A percentile compares a stretch with the other conserved stretches of the same genome.
phyloP scores from a whole-genome alignment of 345 rosid species.

The Corchorus olitorius region DNA sequence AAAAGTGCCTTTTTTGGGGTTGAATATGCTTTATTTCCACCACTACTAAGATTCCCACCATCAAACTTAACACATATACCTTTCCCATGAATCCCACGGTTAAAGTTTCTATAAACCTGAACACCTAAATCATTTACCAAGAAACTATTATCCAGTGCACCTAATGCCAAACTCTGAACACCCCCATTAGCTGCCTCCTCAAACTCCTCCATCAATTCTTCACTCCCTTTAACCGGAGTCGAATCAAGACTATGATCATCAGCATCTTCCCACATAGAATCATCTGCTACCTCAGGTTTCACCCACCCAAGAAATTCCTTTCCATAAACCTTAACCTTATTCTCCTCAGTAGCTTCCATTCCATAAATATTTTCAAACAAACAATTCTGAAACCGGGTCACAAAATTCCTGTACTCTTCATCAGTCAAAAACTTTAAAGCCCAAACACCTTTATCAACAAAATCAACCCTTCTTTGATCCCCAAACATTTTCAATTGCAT shows the following conservation, averaged over 20 bases:
- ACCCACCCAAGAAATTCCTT: slow-evolving; percentile 92
- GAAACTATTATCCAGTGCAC: slow-evolving; percentile 91
- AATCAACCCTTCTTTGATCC: slow-evolving; percentile 80
- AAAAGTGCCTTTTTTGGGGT: slow-evolving; percentile 84
- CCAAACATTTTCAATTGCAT: slow-evolving; percentile 90
- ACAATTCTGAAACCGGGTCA: slow-evolving; percentile 67
- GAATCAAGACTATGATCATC: slow-evolving; percentile 40
- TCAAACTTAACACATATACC: slow-evolving; percentile 72
- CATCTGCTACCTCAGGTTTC: slow-evolving; percentile 87
- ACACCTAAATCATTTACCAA: slow-evolving; percentile 85
- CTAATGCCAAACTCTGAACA: slow-evolving; percentile 85
- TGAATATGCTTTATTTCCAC: slow-evolving; percentile 31
- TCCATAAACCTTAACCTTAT: slow-evolving; percentile 72
- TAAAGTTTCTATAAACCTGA: slow-evolving; percentile 76
- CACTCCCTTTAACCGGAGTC: slow-evolving; percentile 34
- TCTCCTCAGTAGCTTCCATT: slow-evolving; percentile 65
- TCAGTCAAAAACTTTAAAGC: slow-evolving; percentile 76
- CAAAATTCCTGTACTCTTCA: slow-evolving; percentile 67
- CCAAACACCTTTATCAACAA: slow-evolving; percentile 80
- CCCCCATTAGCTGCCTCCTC: slow-evolving; percentile 92
- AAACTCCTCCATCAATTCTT: slow-evolving; percentile 71
- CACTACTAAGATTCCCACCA: slow-evolving; percentile 35
- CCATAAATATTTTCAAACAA: slow-evolving; percentile 85
- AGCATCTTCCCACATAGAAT: slow-evolving; percentile 94
- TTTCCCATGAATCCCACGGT: slow-evolving; percentile 77